Base-by-base conservation (phyloP, 2,329 filamentous ascomycete species). In the Ophiocordyceps unilateralis region DNA sequence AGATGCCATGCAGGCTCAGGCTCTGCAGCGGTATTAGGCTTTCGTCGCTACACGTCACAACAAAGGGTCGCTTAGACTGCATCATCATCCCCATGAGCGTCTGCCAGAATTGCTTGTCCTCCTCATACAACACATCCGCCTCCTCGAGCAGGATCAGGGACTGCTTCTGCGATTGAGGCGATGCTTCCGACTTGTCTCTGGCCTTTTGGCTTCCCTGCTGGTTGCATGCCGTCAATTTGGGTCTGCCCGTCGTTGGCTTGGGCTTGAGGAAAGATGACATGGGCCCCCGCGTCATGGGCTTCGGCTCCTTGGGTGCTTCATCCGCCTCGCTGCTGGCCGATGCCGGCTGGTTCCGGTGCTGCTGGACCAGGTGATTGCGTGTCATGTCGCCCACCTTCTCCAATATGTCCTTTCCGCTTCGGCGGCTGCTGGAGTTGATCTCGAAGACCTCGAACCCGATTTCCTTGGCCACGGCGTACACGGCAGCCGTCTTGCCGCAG, bases 341-440 rank as follows among this genome's bases (percentile, higher is more conserved):
- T n/a, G 62, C 40, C 11, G 49, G 40, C 15, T 60, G 56, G 32
- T 58, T 51, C 17, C 53, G 65, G 45, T 67, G 66, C 41, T 65
- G 67, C 43, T 69, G 68, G 19, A 98, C 89, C 2, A 94, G 71
- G 59, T 98, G 91, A 53, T 98, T 96, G 47, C 81, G 80, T 4
- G 87, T 91, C 89, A 98, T 96, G 60, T 98, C 87, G 36, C 91
- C 93, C 39, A 98, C 85, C 51, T 76, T 84, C 53, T 98, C 91
- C 28, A 93, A 58, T 40, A 98, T 78, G 53, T 98, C 91, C 57
- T 81, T 91, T 26, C 88, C 89, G 54, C 77, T 93, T 47, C 91
- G 73, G 41, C 88, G 78, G 50, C 76, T 85, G 46, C 85, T 77
- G 0, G 89, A 66, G 53, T 93, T 93, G 55, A 98, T 87, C 60